Percentiles rank a stretch among this genome's conserved stretches.
phyloP scores from a whole-genome alignment of 2,329 filamentous ascomycete genomes.

The Huntiella omanensis region DNA sequence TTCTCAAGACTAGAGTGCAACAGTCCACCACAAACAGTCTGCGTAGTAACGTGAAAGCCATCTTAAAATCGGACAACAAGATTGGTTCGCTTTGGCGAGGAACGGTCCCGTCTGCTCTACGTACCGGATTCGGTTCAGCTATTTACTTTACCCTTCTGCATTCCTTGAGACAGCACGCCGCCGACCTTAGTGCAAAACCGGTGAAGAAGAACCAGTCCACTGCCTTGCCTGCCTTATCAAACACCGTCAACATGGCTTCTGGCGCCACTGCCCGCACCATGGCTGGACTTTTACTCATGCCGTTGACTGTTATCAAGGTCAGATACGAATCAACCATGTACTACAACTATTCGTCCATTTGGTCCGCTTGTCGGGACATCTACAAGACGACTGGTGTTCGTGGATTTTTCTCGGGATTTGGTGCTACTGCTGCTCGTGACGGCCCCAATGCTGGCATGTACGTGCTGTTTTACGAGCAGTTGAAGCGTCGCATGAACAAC shows the following conservation, averaged over 20 bases:
- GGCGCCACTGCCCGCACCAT: constrained; percentile 70
- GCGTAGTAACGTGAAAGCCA: constrained; percentile 41
- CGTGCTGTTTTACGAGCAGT: constrained; percentile 79
- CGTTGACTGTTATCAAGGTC: constrained; percentile 89
- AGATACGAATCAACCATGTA: constrained; percentile 85
- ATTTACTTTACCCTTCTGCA: constrained; percentile 89
- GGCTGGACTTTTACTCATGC: constrained; percentile 85
- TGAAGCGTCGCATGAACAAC: constrained; percentile 42
- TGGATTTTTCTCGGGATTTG: constrained; percentile 86
- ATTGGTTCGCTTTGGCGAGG: constrained; percentile 75
- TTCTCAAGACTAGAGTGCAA: constrained; percentile 90
- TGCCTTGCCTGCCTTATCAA: constrained; percentile 62
- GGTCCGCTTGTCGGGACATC: constrained; percentile 57
- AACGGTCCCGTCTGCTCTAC: constrained; percentile 76
- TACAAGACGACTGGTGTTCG: constrained; percentile 50
- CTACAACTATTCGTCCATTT: constrained; percentile 54
- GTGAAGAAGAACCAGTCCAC: constrained; percentile 32
- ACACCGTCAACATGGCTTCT: constrained; percentile 67
- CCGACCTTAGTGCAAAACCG: neutral
- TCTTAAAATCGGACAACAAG: constrained; percentile 32
- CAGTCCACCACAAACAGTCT: constrained; percentile 61
- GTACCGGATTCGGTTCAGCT: constrained; percentile 81
- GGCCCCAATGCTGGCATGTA: constrained; percentile 95
- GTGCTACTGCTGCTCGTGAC: constrained; percentile 80
- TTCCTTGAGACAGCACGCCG: constrained; percentile 36